Base-by-base conservation (phyloP, 2,329 filamentous ascomycete species). In the Arthrinium puccinioides region DNA sequence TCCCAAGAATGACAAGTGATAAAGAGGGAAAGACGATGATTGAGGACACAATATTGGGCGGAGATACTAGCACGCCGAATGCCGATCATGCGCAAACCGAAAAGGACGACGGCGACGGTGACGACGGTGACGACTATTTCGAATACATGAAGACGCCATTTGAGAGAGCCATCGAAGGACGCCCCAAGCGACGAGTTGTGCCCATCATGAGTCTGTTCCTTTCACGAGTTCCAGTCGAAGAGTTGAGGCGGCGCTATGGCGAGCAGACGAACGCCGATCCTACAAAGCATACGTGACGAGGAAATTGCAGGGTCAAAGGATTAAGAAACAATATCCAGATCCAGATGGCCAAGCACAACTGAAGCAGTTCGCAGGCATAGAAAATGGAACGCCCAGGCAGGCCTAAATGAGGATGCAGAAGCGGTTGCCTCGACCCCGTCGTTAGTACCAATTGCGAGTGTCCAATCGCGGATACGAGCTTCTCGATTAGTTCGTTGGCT, bases 201-300 rank as follows among this genome's bases (percentile, higher is more conserved):
- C 72, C 73, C 13, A 68, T 76, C 27, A 61, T 86, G 66, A 75
- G 71, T 43, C 61, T 82, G 16, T 79, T 82, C 45, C 54, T 86
- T 13, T 76, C 77, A 0, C 56, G 62, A 19, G 57, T 58, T 11
- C 59, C 72, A 10, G 57, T 85, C 23, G 68, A 71, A 14, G 73
- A 77, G 44, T 55, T 86, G 32, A 74, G 65, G 44, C 61, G 53
- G 21, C 65, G 62, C 28, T 61, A 60, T 18, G 71, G 65, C 23
- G 47, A 66, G 20, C 74, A 76, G 52, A 64, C 64, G 3, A 70
- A 66, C 43, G 53, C 32, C 14, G 24, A 26, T 25, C 31, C 46
- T n/a, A 24, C n/a, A n/a, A n/a, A n/a, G n/a, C n/a, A n/a, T n/a
- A n/a, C n/a, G n/a, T n/a, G n/a, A n/a, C n/a, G n/a, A n/a, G n/a